phyloP scores from a whole-genome alignment of 345 rosid genomes.

The Bruguiera gymnorhiza region DNA sequence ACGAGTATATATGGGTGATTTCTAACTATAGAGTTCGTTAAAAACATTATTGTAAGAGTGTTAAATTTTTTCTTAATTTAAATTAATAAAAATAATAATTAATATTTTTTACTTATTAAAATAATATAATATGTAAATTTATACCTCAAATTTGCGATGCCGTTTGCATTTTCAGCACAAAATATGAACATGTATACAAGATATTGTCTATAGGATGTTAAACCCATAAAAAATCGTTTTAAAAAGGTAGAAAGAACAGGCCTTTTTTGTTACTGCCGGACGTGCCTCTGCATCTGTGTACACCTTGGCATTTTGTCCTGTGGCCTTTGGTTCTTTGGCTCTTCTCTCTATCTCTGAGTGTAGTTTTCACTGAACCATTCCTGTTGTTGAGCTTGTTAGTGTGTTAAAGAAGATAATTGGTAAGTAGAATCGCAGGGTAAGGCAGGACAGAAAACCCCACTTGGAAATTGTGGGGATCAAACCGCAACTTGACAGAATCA shows the following conservation, averaged over 20 bases:
- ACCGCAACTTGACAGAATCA: constrained; percentile 15
- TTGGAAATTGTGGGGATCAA: constrained; percentile 48
- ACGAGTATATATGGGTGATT: too few relatives aligned
- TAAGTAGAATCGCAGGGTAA: constrained; percentile 24
- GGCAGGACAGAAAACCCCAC: constrained; percentile 20
- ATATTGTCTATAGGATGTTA: too few relatives aligned
- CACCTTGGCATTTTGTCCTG: constrained; percentile 59
- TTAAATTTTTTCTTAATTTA: too few relatives aligned
- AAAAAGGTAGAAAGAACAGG: neutral
- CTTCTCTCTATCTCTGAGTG: constrained; percentile 14
- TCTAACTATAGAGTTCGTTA: too few relatives aligned
- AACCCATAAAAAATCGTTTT: too few relatives aligned
- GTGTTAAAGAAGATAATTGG: constrained; percentile 29
- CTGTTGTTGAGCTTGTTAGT: neutral
- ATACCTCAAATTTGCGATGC: too few relatives aligned
- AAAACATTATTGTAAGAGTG: too few relatives aligned
- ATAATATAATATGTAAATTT: too few relatives aligned
- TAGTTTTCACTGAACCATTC: constrained; percentile 3
- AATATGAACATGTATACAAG: too few relatives aligned
- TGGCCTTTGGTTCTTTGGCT: constrained; percentile 45
- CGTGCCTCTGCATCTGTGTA: constrained; percentile 48
- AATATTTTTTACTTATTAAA: too few relatives aligned
- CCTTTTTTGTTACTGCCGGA: constrained; percentile 4
- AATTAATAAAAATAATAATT: too few relatives aligned
- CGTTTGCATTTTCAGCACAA: too few relatives aligned